These are phyloP conservation scores for Candida methanosorbosa DNA, from an alignment of 805 yeast genomes.

Conservation along the genomic window DNA sequence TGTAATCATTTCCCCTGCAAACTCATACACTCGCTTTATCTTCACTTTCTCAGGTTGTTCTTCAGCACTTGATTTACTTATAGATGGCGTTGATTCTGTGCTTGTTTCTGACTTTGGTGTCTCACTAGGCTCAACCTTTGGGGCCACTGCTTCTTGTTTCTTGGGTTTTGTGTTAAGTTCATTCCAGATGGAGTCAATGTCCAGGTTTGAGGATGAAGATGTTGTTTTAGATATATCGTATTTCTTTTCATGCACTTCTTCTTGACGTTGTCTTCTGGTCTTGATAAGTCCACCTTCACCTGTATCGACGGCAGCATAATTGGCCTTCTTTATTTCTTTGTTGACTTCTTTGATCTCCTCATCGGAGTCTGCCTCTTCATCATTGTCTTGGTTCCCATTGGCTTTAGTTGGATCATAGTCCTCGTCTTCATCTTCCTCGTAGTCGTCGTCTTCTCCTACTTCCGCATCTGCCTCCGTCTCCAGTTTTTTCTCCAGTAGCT, in stretches of 20 bases:
- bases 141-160: not conserved
- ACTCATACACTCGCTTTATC: slow-evolving; percentile 72
- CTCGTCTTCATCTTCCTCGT: slow-evolving; percentile 49
- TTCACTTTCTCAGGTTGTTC: slow-evolving; percentile 44
- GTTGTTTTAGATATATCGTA: slow-evolving; percentile 19
- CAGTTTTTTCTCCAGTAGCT: not conserved
- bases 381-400: slow-evolving; percentile 10
- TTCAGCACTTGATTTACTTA: not conserved
- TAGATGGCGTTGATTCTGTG: not conserved
- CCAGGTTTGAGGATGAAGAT: slow-evolving; percentile 13
- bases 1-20: slow-evolving; percentile 77
- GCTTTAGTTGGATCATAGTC: slow-evolving; percentile 37
- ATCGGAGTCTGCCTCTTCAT: slow-evolving; percentile 27
- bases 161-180: slow-evolving; percentile 31
- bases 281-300: slow-evolving; percentile 54
- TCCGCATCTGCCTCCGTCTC: not conserved
- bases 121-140: not conserved
- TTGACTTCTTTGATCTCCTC: slow-evolving; percentile 20
- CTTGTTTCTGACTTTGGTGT: not conserved
- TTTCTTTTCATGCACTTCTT: slow-evolving; percentile 26
- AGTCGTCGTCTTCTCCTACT: slow-evolving; percentile 30
- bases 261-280: slow-evolving; percentile 55
- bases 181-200: slow-evolving; percentile 47
- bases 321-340: slow-evolving; percentile 18
- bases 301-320: slow-evolving; percentile 49